A percentile compares a stretch with the other conserved stretches of the same genome.
These are phyloP conservation scores for Asterella californica DNA, from an alignment of 225 moss, liverwort and hornwort genomes.

Conservation along the genomic window DNA sequence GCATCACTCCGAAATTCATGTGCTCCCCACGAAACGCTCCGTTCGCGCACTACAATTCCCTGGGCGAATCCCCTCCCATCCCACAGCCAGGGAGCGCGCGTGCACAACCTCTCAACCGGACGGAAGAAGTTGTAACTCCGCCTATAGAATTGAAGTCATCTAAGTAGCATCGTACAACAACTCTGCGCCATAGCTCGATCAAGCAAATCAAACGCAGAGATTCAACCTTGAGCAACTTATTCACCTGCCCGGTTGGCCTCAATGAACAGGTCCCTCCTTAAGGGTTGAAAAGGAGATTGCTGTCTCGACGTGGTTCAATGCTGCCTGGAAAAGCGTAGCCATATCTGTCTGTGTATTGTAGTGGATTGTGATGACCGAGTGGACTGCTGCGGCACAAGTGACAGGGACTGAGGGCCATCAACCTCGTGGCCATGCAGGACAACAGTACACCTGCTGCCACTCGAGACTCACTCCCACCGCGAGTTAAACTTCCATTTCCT, in stretches of 20 bases:
- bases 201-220: background rate
- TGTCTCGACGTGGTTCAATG: background rate
- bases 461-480: background rate
- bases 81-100: background rate
- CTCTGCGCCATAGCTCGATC: background rate
- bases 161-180: background rate
- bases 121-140: background rate
- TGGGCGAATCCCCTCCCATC: background rate
- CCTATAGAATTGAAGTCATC: background rate
- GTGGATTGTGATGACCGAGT: too few species aligned
- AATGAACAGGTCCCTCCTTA: background rate
- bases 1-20: conserved; percentile 8
- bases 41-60: background rate
- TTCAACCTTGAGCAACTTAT: background rate
- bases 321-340: background rate
- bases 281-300: background rate
- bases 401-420: background rate
- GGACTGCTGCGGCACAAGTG: background rate
- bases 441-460: conserved; percentile 6
- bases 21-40: background rate
- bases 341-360: background rate
- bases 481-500: too few species aligned
- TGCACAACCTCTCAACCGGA: background rate
- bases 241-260: background rate
- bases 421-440: background rate